A percentile compares a stretch with the other conserved stretches of the same genome.
These are phyloP conservation scores for Nakataea oryzae DNA, from an alignment of 2,329 filamentous ascomycete species.

Conservation along the genomic window DNA sequence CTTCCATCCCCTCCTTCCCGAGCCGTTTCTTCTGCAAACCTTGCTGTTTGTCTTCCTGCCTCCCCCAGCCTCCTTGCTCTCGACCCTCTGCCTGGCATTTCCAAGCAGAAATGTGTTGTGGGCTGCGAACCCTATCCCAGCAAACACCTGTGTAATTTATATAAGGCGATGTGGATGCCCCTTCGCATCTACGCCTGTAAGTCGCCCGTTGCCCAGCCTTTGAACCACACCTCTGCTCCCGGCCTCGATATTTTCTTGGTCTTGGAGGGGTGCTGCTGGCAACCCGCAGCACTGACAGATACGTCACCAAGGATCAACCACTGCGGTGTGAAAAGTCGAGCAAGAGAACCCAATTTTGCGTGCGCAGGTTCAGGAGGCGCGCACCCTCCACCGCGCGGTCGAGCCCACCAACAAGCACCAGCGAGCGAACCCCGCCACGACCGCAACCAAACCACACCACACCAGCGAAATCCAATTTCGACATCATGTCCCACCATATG, in stretches of 20 bases:
- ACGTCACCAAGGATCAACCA: background rate
- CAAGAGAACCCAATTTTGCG: background rate
- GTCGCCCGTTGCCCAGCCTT: background rate
- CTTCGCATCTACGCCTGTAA: background rate
- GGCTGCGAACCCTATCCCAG: background rate
- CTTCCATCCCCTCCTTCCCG: background rate
- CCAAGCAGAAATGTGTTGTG: background rate
- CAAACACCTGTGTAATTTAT: background rate
- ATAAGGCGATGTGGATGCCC: background rate
- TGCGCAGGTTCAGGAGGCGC: background rate
- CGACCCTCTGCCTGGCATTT: background rate
- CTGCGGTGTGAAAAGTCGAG: background rate
- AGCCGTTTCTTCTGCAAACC: background rate
- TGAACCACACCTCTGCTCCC: background rate
- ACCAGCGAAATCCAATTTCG: background rate
- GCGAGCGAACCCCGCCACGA: background rate
- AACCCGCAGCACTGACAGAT: background rate
- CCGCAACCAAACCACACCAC: background rate
- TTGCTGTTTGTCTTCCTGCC: background rate
- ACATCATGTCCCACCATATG: slow-evolving; percentile 1
- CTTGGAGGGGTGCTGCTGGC: background rate
- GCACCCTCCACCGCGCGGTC: no score
- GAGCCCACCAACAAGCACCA: background rate
- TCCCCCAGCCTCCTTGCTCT: background rate
- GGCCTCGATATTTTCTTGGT: background rate